Percentiles rank a stretch among this genome's conserved stretches.
Evolutionary conservation across 768 basidiomycete genomes (phyloP).

Genomic region (Pleurotus platypus): DNA sequence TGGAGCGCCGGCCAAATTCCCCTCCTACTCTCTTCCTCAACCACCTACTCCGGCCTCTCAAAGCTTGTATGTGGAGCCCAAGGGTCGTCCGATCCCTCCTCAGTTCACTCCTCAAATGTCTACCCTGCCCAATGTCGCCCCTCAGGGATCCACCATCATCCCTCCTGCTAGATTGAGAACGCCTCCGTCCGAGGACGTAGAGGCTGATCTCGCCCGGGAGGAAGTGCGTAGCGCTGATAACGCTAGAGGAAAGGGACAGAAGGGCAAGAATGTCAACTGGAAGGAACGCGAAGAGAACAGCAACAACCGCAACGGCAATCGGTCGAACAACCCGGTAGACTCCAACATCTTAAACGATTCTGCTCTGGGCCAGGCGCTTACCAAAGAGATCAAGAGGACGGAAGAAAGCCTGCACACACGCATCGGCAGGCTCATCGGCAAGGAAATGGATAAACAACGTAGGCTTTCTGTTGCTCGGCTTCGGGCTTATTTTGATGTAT

Average conservation of each 20-base stretch:
- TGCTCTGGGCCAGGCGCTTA: slow-evolving; percentile 52
- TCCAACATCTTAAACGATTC: slow-evolving; percentile 44
- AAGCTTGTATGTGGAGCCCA: slow-evolving; percentile 15
- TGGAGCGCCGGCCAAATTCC: slow-evolving; percentile 59
- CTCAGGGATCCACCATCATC: slow-evolving; percentile 13
- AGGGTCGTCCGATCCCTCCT: slow-evolving; percentile 22
- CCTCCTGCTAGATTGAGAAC: slow-evolving; percentile 52
- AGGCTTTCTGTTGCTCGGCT: slow-evolving; percentile 24
- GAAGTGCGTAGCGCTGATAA: slow-evolving; percentile 48
- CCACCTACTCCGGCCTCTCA: slow-evolving; percentile 14
- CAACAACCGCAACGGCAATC: slow-evolving; percentile 35
- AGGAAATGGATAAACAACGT: slow-evolving; percentile 92
- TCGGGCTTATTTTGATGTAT: not conserved
- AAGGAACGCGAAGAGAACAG: slow-evolving; percentile 30
- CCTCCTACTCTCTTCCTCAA: slow-evolving; percentile 37
- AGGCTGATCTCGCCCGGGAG: slow-evolving; percentile 59
- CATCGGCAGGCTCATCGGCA: slow-evolving; percentile 74
- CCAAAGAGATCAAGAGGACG: slow-evolving; percentile 78
- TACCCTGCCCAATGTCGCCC: slow-evolving; percentile 22
- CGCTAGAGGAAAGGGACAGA: slow-evolving; percentile 33
- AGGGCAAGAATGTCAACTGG: slow-evolving; percentile 60
- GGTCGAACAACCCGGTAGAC: slow-evolving; percentile 23
- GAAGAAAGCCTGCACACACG: slow-evolving; percentile 77
- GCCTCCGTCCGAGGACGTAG: slow-evolving; percentile 73
- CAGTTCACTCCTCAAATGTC: slow-evolving; percentile 20